Evolutionary conservation across 1,139 yeast species (phyloP).

Genomic region (Kluyveromyces sp.): DNA sequence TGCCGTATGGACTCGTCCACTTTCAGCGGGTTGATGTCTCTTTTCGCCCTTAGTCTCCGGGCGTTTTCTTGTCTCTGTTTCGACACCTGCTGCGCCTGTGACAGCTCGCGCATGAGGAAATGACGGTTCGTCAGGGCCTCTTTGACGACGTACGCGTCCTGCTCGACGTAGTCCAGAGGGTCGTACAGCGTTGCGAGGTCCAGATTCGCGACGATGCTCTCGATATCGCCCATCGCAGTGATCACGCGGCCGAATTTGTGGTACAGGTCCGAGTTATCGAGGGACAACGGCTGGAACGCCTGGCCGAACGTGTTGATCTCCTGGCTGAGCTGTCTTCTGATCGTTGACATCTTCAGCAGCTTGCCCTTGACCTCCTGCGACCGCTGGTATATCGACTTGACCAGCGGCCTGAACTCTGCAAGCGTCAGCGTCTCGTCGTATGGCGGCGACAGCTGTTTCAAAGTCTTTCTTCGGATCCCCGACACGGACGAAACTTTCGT

Average conservation of each 20-base stretch:
- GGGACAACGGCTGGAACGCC: slow-evolving; percentile 39
- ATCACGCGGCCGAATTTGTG: slow-evolving; percentile 64
- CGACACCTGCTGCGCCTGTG: slow-evolving; percentile 71
- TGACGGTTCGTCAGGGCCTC: slow-evolving; percentile 92
- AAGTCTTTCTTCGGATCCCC: slow-evolving; percentile 78
- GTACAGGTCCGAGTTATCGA: slow-evolving; percentile 56
- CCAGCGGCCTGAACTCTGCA: slow-evolving; percentile 78
- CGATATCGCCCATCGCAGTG: slow-evolving; percentile 67
- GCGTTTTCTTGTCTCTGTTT: slow-evolving; percentile 67
- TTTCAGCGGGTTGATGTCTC: slow-evolving; percentile 75
- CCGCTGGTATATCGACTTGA: slow-evolving; percentile 65
- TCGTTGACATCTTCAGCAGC: slow-evolving; percentile 48
- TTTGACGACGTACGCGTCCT: slow-evolving; percentile 80
- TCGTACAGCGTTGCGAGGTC: slow-evolving; percentile 77
- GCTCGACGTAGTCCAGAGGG: slow-evolving; percentile 54
- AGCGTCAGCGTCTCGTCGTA: slow-evolving; percentile 78
- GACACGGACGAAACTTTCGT: slow-evolving; percentile 58
- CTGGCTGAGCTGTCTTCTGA: slow-evolving; percentile 50
- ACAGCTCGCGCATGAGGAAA: slow-evolving; percentile 78
- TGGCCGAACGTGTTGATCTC: slow-evolving; percentile 61
- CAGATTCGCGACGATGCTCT: slow-evolving; percentile 63
- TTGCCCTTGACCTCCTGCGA: slow-evolving; percentile 51
- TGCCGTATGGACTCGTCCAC: slow-evolving; percentile 85
- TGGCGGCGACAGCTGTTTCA: slow-evolving; percentile 88
- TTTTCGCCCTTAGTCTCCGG: slow-evolving; percentile 62